Conservation (phyloP, 108 stramenopile genomes). For the Cyclotella atomus region DNA sequence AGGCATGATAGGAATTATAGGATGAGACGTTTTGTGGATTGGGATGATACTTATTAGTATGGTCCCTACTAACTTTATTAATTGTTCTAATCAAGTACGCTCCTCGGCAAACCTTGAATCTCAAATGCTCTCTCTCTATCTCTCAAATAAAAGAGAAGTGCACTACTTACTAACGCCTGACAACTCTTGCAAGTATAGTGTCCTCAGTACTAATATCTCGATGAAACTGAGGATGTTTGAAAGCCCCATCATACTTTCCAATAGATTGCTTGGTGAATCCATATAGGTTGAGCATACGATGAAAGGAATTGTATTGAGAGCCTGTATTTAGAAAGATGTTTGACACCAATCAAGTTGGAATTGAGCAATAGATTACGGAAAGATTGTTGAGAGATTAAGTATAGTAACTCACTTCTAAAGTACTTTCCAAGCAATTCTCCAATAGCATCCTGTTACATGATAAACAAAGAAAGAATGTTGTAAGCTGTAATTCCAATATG, state of each 20-base stretch:
- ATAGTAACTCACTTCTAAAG: conserved; percentile 2
- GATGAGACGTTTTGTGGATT: conserved; percentile 48
- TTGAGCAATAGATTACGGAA: no score
- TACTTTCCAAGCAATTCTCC: not conserved
- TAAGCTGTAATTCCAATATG: no score
- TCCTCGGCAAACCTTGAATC: no score
- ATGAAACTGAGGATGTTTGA: conserved; percentile 6
- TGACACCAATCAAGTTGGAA: not conserved
- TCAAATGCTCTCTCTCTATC: no score
- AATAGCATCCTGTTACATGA: not conserved
- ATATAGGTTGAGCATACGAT: conserved; percentile 9
- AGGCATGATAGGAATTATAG: conserved; percentile 52
- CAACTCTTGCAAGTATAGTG: not conserved
- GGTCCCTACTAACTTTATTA: no score
- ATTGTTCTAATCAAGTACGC: no score
- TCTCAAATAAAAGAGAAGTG: no score
- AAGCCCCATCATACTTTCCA: conserved; percentile 9
- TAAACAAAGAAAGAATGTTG: not conserved
- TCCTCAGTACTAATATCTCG: not conserved
- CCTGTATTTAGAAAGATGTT: not conserved
- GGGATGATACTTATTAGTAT: conserved; percentile 51
- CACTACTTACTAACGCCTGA: conserved; percentile 1
- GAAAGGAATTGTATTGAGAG: not conserved
- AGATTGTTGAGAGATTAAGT: not conserved
- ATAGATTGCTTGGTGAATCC: not conserved